Percentiles rank a stretch among this genome's conserved stretches.
phyloP scores from a whole-genome alignment of 257 asterid genomes.

The Penstemon newberryi region DNA sequence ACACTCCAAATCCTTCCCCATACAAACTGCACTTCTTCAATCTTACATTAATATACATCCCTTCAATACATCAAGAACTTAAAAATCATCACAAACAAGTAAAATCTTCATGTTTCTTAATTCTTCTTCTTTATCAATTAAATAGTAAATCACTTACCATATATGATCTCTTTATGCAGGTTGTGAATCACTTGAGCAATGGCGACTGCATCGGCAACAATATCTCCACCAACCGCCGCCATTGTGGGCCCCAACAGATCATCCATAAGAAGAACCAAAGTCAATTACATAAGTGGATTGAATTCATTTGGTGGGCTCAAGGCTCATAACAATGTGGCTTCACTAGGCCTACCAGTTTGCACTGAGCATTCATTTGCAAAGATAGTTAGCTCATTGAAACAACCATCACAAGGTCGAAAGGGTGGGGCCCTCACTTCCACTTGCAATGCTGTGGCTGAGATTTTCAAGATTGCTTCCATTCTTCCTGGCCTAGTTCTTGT shows the following conservation, averaged over 20 bases:
- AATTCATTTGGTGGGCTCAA: constrained; percentile 82
- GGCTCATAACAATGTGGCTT: constrained; percentile 61
- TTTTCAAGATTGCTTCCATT: constrained; percentile 75
- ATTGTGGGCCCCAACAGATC: constrained; percentile 40
- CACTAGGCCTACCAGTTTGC: constrained; percentile 62
- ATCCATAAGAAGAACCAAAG: constrained; percentile 42
- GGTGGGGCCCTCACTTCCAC: constrained; percentile 59
- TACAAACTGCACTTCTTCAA: constrained; percentile 31
- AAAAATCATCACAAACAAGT: too few species aligned
- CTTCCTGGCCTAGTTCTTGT: constrained; percentile 58
- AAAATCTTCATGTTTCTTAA: too few species aligned
- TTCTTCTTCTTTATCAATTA: too few species aligned
- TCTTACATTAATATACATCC: background rate
- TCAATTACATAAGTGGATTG: constrained; percentile 64
- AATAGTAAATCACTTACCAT: too few species aligned
- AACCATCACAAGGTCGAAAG: constrained; percentile 30
- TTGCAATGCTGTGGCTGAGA: constrained; percentile 64
- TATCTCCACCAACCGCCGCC: constrained; percentile 49
- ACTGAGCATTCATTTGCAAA: constrained; percentile 69
- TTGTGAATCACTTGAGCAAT: too few species aligned
- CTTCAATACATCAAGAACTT: too few species aligned
- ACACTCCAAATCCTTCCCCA: constrained; percentile 43
- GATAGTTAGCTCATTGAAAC: constrained; percentile 54
- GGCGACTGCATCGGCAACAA: constrained; percentile 52
- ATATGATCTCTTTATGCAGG: too few species aligned